Evolutionary conservation across 306 rosid species (phyloP), one percentile per base, ranked within the genome.

Genomic region (Malus fusca): DNA sequence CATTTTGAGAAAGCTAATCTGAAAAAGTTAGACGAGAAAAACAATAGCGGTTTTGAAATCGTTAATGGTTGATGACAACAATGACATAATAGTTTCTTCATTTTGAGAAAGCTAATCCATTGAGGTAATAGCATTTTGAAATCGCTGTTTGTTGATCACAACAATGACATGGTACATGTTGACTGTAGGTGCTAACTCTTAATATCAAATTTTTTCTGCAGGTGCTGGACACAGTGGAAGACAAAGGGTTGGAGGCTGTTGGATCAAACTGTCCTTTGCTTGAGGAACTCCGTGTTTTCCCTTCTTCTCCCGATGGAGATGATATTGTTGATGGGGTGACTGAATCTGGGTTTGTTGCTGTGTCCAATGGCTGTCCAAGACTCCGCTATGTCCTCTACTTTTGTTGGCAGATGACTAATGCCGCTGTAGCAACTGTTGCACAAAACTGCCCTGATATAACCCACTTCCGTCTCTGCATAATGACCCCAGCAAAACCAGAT

Each of bases 211-310:
- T 82, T 52, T 42, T 8, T 42, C 78, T 82, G 62, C 84, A 92
- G 98, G 92, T 93, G 68, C 79, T 87, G 73, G 98, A 93, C 84
- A 87, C 92, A 1, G 91, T 93, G 59, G 92, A 88, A 83, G 98
- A 93, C 84, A 87, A 85, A 82, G 97, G 97, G 69, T 82, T 90
- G 65, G 93, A 88, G 79, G 97, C 97, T 18, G 92, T 90, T 43
- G 96, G 98, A 79, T 73, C 80, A 21, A 65, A 82, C 55, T 92
- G 97, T 82, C 96, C 97, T 71, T 71, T 88, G 79, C 93, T 92
- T 30, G 96, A 92, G 90, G 98, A 93, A 66, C 90, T 93, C 68
- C 92, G 98, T 35, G 96, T 93, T 73, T 90, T 88, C 74, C 98
- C 98, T 23, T 76, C 85, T 7, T 89, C 88, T 79, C 94, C 94